Percentiles rank a stretch among this genome's conserved stretches.
Conservation (phyloP, 164 flowering plant genomes). For the Buxus sempervirens region DNA sequence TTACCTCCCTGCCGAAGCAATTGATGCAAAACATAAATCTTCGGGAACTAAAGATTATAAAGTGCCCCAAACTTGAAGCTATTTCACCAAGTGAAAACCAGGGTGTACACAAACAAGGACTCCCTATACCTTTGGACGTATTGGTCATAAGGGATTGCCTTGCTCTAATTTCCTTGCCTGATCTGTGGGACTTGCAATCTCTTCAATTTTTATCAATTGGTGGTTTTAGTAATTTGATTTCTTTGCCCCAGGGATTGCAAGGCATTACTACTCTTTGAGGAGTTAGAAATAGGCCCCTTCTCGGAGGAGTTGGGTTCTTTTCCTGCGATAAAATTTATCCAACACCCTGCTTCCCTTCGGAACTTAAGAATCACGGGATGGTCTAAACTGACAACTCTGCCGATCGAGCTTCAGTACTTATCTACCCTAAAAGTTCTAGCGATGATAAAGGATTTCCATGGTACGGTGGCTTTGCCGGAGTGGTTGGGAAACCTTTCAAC, state of each 20-base stretch:
- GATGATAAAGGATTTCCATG: background rate
- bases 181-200: background rate
- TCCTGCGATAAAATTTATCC: background rate
- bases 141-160: background rate
- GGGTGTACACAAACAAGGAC: background rate
- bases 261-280: background rate
- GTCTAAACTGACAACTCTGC: constrained; percentile 9
- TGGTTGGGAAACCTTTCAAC: background rate
- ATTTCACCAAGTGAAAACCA: constrained; percentile 6
- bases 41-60: background rate
- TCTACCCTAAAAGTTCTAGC: background rate
- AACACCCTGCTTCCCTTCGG: background rate
- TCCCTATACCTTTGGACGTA: constrained; percentile 1
- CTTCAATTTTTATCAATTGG: background rate
- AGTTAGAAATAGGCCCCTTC: background rate
- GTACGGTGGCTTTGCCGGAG: constrained; percentile 7
- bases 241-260: constrained; percentile 1
- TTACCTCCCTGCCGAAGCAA: background rate
- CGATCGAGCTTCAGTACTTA: constrained; percentile 5
- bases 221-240: background rate
- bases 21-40: constrained; percentile 5
- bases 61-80: constrained; percentile 2
- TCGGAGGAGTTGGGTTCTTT: constrained; percentile 2
- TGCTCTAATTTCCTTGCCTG: background rate
- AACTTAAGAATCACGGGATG: background rate